phyloP scores from a whole-genome alignment of 2,329 filamentous ascomycete genomes.

The Clarireedia monteithiana region DNA sequence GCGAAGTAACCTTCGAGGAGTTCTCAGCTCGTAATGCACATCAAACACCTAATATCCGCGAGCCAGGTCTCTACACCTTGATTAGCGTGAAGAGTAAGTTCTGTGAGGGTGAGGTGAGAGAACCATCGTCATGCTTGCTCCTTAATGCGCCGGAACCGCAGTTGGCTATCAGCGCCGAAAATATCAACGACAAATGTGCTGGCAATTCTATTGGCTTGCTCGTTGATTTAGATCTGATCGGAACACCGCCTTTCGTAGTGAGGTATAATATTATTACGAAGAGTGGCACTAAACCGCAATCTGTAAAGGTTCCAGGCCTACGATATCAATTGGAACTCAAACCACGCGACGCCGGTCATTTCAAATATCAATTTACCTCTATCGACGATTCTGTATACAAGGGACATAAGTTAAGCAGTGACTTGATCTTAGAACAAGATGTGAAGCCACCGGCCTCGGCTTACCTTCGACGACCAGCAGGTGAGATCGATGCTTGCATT shows the following conservation, averaged over 20 bases:
- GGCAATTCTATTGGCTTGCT: slow-evolving; percentile 86
- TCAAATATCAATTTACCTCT: slow-evolving; percentile 76
- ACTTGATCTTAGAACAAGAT: slow-evolving; percentile 69
- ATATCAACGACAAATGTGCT: slow-evolving; percentile 90
- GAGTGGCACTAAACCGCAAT: slow-evolving; percentile 35
- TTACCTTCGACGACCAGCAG: slow-evolving; percentile 49
- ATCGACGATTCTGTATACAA: slow-evolving; percentile 80
- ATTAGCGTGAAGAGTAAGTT: slow-evolving; percentile 71
- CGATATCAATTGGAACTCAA: slow-evolving; percentile 79
- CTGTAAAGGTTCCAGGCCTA: slow-evolving; percentile 56
- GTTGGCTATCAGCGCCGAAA: slow-evolving; percentile 64
- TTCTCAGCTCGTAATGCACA: slow-evolving; percentile 53
- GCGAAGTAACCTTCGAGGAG: slow-evolving; percentile 47
- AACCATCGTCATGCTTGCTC: slow-evolving; percentile 88
- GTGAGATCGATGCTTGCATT: slow-evolving; percentile 64
- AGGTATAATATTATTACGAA: slow-evolving; percentile 65
- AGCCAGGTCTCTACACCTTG: slow-evolving; percentile 80
- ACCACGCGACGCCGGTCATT: slow-evolving; percentile 72
- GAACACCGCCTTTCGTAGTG: slow-evolving; percentile 85
- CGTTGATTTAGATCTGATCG: slow-evolving; percentile 82
- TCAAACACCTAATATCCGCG: slow-evolving; percentile 60
- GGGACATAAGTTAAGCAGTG: slow-evolving; percentile 52
- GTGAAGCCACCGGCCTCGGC: slow-evolving; percentile 91
- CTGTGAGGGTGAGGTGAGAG: slow-evolving; percentile 81
- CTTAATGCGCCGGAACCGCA: slow-evolving; percentile 86